Evolutionary conservation across 208 protist species (phyloP), one percentile per base, ranked within the genome.

Genomic region (Leishmania turanica): DNA sequence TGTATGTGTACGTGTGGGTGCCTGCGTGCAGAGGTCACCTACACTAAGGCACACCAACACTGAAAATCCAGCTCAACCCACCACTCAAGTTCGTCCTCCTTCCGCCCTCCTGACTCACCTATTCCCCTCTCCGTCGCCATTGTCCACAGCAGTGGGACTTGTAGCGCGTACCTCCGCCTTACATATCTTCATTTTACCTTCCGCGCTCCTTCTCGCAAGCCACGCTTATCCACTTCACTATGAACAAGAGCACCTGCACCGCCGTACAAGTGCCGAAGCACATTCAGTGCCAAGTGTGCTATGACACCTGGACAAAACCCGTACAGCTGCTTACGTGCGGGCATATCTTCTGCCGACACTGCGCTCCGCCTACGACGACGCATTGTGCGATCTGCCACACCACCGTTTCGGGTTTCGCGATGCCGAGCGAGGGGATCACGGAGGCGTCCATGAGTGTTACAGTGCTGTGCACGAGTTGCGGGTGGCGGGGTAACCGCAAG

Each of bases 291-390:
- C 82, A 91, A 75, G 81, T 96, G 42, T 96, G 93, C 76, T 88
- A 90, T 45, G 93, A 96, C 77, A 86, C 93, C 8, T 94, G 88
- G 84, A 89, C 87, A 40, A 75, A 90, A 42, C 93, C 93, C 0
- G 85, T 90, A 11, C 89, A 96, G 80, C 75, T 96, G 66, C 84
- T 91, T 66, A 84, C 81, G 37, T 96, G 93, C 78, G 88, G 88
- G 0, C 93, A 96, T 77, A 94, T 95, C 73, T 96, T 96, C 66
- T 96, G 93, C 80, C 45, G 73, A 24, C 81, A 87, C 31, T 96
- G 93, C 75, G 82, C 91, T 31, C 70, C 84, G 4, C 56, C 75
- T 21, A 82, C 77, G 51, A 83, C 83, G 6, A 90, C 51, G 53
- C 83, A 60, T 8, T 96, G 93, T 74, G 73, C 81, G 34, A 85